Conservation (phyloP, 306 rosid species). For the Prunus fruticosa region DNA sequence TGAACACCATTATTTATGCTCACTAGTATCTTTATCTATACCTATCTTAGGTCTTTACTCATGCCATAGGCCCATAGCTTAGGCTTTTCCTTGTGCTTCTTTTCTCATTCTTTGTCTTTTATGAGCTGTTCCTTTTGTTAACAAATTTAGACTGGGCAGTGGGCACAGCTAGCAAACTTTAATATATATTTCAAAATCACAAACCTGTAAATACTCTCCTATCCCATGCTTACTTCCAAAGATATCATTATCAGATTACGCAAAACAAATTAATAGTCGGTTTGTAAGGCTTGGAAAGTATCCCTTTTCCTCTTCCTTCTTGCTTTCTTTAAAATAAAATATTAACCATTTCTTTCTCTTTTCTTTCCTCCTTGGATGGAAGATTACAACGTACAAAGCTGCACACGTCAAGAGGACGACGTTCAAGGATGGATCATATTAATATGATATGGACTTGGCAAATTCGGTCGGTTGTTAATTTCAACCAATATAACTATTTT, state of each 20-base stretch:
- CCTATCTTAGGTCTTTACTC: not conserved
- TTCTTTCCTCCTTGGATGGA: not conserved
- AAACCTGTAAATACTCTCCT: not conserved
- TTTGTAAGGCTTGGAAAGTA: not conserved
- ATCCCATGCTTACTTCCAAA: not conserved
- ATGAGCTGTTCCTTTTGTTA: not conserved
- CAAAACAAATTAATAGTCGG: not conserved
- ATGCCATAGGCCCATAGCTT: not conserved
- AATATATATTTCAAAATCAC: not conserved
- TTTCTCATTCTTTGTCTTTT: not conserved
- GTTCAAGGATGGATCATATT: not conserved
- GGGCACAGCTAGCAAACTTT: slow-evolving; percentile 7
- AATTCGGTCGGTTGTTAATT: not conserved
- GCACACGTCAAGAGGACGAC: not conserved
- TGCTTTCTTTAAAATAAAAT: not conserved
- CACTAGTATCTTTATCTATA: not conserved
- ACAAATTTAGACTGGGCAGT: not conserved
- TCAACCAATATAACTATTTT: not conserved
- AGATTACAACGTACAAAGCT: not conserved
- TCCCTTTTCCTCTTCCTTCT: not conserved
- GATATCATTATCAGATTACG: slow-evolving; percentile 4
- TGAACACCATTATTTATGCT: not conserved
- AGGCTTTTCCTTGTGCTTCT: not conserved
- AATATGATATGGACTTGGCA: too few relatives aligned
- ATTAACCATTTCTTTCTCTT: not conserved